Base-by-base conservation (phyloP, 1,139 yeast species). In the Kurtzmaniella quercitrusa region DNA sequence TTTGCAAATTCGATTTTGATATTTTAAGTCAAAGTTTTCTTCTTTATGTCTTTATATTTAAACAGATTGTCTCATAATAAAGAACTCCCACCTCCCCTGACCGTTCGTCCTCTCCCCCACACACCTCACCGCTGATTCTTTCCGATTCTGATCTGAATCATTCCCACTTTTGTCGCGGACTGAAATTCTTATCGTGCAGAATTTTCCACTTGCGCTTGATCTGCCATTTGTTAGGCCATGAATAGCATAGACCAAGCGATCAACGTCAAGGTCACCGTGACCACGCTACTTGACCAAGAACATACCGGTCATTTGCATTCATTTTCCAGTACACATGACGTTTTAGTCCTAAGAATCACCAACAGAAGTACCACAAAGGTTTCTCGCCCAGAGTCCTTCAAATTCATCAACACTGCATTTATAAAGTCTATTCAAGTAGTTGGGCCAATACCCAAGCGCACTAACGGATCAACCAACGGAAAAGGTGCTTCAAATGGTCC, bases 241-340 rank as follows among this genome's bases (percentile, higher is more conserved):
- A 58, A 61, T 41, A 58, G 57, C 38, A 50, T 66, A 41, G 71
- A 66, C 35, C 69, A 66, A 46, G 59, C 66, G 46, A 60, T 59
- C 43, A 56, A 53, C 39, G 56, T 60, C 45, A 82, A 82, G 54
- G 86, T 86, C 46, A 76, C 70, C 55, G 70, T 84, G 41, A 75
- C 78, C 6, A 84, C 86, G 38, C 65, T 76, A 9, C 65, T 81
- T 40, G 89, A 83, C 54, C 73, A 74, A 38, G 66, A 69, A 9
- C 69, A 80, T 43, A 68, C 68, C 11, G 95, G 94, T 1, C 66
- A 74, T 34, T 74, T 86, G 30, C 83, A 80, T 58, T 75, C 88
- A 7, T 82, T 76, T 57, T 78, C 68, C 4, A 47, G 62, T 8
- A 53, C 56, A 9, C 57, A 61, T 43, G 61, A 56, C 39, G 52